phyloP scores from a whole-genome alignment of 2,329 filamentous ascomycete genomes.

The Hysterium pulicare region DNA sequence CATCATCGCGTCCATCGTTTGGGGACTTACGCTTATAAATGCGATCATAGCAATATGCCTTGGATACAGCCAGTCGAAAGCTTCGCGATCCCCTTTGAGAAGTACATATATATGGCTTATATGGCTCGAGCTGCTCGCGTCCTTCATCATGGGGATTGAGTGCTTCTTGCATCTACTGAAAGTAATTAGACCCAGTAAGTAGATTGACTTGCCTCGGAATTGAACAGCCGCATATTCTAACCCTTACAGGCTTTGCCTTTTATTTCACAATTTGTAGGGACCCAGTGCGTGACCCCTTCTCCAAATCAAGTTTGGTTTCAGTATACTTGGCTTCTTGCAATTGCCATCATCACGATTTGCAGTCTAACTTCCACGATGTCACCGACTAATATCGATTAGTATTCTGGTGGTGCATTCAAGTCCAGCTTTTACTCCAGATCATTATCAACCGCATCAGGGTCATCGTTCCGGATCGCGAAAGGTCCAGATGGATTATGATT shows the following conservation, averaged over 20 bases:
- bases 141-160: constrained; percentile 42
- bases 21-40: constrained; percentile 26
- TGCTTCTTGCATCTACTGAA: constrained; percentile 35
- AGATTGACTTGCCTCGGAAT: no score
- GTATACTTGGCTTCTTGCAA: no score
- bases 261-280: constrained; percentile 28
- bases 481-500: constrained; percentile 34
- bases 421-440: constrained; percentile 38
- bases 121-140: constrained; percentile 46
- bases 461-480: constrained; percentile 30
- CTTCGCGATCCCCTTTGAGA: constrained; percentile 23
- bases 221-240: no score
- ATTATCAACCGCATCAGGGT: constrained; percentile 41
- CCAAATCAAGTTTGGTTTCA: no score
- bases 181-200: constrained; percentile 31
- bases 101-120: constrained; percentile 49
- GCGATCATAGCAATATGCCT: constrained; percentile 28
- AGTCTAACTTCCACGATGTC: not conserved
- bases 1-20: constrained; percentile 29
- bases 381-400: constrained; percentile 12
- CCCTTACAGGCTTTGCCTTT: constrained; percentile 28
- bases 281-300: not conserved
- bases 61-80: constrained; percentile 26
- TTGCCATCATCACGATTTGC: not conserved
- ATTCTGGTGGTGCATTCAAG: constrained; percentile 38